Percentiles rank a stretch among this genome's conserved stretches.
phyloP scores from a whole-genome alignment of 208 protist genomes.

The Leishmania tropica region DNA sequence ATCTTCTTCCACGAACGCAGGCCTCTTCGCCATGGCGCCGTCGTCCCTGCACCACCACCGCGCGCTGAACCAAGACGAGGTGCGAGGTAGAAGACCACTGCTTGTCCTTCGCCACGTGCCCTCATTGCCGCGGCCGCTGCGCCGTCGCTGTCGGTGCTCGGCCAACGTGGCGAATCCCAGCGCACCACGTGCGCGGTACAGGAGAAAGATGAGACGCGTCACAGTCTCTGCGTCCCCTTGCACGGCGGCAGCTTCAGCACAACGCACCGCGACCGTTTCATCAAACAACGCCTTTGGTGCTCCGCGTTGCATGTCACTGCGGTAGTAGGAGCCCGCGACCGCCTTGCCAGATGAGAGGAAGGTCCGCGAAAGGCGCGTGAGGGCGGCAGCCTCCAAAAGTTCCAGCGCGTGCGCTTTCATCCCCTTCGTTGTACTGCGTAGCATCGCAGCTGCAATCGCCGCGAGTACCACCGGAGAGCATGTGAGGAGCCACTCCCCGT shows the following conservation, averaged over 20 bases:
- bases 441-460: slow-evolving; percentile 42
- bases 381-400: slow-evolving; percentile 43
- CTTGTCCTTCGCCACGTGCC: slow-evolving; percentile 1
- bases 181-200: slow-evolving; percentile 55
- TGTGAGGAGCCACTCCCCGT: slow-evolving; percentile 35
- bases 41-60: slow-evolving; percentile 9
- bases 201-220: slow-evolving; percentile 67
- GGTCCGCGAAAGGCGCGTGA: slow-evolving; percentile 28
- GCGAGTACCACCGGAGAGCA: slow-evolving; percentile 28
- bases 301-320: not conserved
- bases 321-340: not conserved
- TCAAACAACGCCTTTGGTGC: slow-evolving; percentile 30
- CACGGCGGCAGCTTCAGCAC: slow-evolving; percentile 61
- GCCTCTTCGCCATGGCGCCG: not conserved
- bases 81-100: not conserved
- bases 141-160: slow-evolving; percentile 26
- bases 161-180: slow-evolving; percentile 30
- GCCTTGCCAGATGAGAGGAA: not conserved
- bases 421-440: slow-evolving; percentile 23
- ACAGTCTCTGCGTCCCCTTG: slow-evolving; percentile 63
- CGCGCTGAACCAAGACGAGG: slow-evolving; percentile 7
- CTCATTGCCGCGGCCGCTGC: not conserved
- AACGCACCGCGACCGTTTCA: slow-evolving; percentile 49
- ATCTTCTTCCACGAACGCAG: not conserved
- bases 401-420: slow-evolving; percentile 36